Percentiles rank a stretch among this genome's conserved stretches.
phyloP scores from a whole-genome alignment of 2,329 filamentous ascomycete species.

The Pseudogymnoascus verrucosus region DNA sequence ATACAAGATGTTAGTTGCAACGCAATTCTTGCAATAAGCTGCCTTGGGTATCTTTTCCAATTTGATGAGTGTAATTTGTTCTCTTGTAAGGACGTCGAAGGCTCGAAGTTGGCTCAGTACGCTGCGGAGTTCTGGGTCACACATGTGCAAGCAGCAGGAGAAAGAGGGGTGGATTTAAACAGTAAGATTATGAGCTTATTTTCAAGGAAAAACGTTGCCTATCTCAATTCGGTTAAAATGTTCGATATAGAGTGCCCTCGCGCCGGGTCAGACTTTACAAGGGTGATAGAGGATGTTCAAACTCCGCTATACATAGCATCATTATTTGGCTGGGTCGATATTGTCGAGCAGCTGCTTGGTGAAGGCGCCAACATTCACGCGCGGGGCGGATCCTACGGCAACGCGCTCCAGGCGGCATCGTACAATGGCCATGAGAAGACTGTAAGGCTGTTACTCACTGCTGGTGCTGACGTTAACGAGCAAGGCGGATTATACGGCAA shows the following conservation, averaged over 20 bases:
- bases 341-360: not conserved
- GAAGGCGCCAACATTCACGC: not conserved
- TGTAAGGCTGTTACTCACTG: slow-evolving; percentile 11
- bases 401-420: slow-evolving; percentile 9
- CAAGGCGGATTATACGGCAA: slow-evolving; percentile 11
- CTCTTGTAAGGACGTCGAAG: not conserved
- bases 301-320: not conserved
- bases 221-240: not conserved
- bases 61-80: not conserved
- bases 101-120: slow-evolving; percentile 18
- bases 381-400: slow-evolving; percentile 11
- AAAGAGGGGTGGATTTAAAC: not conserved
- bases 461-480: slow-evolving; percentile 13
- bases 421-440: slow-evolving; percentile 4
- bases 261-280: not conserved
- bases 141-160: slow-evolving; percentile 12
- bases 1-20: slow-evolving; percentile 22
- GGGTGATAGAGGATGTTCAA: not conserved
- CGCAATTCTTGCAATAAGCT: slow-evolving; percentile 15
- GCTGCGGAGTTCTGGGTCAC: slow-evolving; percentile 20
- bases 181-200: not conserved
- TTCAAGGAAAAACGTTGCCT: not conserved
- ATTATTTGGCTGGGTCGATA: not conserved
- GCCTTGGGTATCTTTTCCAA: not conserved
- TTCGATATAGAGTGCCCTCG: not conserved